phyloP scores from a whole-genome alignment of 2,329 filamentous ascomycete genomes.

The Canariomyces notabilis region DNA sequence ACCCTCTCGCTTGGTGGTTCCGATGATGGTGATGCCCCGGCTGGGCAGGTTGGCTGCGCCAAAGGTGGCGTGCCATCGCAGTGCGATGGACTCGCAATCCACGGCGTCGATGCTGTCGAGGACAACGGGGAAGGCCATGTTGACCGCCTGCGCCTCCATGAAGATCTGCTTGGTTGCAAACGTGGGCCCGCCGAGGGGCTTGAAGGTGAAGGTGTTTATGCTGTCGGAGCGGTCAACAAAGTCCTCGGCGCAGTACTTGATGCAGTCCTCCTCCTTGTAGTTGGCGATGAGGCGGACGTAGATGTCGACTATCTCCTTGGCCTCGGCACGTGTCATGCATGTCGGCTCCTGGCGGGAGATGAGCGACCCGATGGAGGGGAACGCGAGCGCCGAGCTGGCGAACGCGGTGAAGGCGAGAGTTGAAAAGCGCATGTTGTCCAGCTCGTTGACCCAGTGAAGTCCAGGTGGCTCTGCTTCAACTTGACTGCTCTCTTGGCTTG shows the following conservation, averaged over 20 bases:
- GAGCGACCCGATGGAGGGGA: constrained; percentile 18
- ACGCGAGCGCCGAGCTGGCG: constrained; percentile 23
- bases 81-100: constrained; percentile 26
- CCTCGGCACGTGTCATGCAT: constrained; percentile 27
- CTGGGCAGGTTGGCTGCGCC: constrained; percentile 28
- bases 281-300: constrained; percentile 30
- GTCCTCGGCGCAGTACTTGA: constrained; percentile 28
- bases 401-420: constrained; percentile 18
- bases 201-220: constrained; percentile 31
- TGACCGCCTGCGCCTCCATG: constrained; percentile 27
- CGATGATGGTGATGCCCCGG: constrained; percentile 30
- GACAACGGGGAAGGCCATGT: constrained; percentile 29
- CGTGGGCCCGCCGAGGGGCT: constrained; percentile 29
- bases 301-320: constrained; percentile 26
- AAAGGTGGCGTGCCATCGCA: constrained; percentile 31
- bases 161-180: constrained; percentile 32
- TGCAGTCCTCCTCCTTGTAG: constrained; percentile 26
- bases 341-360: constrained; percentile 11
- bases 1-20: constrained; percentile 26
- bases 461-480: neutral
- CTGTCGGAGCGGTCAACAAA: constrained; percentile 32
- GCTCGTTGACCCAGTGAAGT: neutral
- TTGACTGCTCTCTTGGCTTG: neutral
- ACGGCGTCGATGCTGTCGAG: constrained; percentile 29
- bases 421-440: constrained; percentile 22